Percentiles rank a stretch among this genome's conserved stretches.
Conservation (phyloP, 208 protist species). For the Leishmania major region DNA sequence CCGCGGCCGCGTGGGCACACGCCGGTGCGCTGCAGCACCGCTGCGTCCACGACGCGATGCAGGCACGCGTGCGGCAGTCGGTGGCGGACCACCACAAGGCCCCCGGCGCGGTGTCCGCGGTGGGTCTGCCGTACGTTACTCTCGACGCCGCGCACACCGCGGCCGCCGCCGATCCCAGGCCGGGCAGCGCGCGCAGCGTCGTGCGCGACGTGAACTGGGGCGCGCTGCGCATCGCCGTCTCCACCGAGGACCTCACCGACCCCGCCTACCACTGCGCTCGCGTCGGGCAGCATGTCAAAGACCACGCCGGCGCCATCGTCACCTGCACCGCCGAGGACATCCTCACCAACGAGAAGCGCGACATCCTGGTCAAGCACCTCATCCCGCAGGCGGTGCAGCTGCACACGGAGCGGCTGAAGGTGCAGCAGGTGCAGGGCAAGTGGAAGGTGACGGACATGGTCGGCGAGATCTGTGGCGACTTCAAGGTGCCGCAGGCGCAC, state of each 20-base stretch:
- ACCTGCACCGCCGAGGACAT: constrained; percentile 35
- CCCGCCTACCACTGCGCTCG: constrained; percentile 41
- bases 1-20: constrained; percentile 3
- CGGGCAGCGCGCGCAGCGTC: neutral
- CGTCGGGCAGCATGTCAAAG: constrained; percentile 13
- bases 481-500: constrained; percentile 30
- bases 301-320: constrained; percentile 22
- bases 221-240: constrained; percentile 49
- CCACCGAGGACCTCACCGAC: constrained; percentile 37
- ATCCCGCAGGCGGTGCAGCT: constrained; percentile 50
- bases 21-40: neutral
- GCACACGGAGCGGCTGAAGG: constrained; percentile 59
- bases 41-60: constrained; percentile 26
- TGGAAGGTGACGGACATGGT: constrained; percentile 23
- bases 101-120: neutral
- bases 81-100: neutral
- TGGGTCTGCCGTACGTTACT: constrained; percentile 14
- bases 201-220: constrained; percentile 15
- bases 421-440: constrained; percentile 22
- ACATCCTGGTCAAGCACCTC: constrained; percentile 30
- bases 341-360: constrained; percentile 41
- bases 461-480: neutral
- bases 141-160: neutral
- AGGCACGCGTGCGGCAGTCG: constrained; percentile 25
- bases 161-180: neutral